Evolutionary conservation across 192 early-diverging fungal genomes (phyloP).

Genomic region (Paraglomus occultum): DNA sequence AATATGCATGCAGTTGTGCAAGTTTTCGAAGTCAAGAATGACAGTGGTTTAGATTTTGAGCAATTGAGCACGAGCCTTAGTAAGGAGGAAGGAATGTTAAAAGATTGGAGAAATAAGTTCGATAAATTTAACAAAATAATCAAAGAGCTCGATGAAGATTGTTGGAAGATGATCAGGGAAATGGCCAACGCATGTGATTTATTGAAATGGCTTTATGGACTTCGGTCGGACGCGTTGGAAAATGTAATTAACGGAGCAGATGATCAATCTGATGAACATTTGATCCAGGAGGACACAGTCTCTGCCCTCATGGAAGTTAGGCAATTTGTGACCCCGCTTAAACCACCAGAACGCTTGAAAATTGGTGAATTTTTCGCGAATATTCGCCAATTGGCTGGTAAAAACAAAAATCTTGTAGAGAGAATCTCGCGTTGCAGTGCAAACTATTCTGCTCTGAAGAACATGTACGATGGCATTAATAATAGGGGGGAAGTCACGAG

Average conservation of each 20-base stretch:
- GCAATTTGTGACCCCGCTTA: slow-evolving; percentile 22
- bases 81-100: not conserved
- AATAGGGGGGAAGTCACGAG: slow-evolving; percentile 27
- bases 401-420: not conserved
- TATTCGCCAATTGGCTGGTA: not conserved
- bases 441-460: slow-evolving; percentile 19
- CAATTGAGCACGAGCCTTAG: not conserved
- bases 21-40: not conserved
- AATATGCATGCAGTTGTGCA: not conserved
- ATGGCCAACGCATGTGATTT: slow-evolving; percentile 1
- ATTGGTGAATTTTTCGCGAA: not conserved
- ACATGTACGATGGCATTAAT: slow-evolving; percentile 22
- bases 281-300: slow-evolving; percentile 29
- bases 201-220: slow-evolving; percentile 9
- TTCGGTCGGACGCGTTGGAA: slow-evolving; percentile 25
- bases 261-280: slow-evolving; percentile 25
- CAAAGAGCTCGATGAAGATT: not conserved
- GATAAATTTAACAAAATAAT: not conserved
- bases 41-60: not conserved
- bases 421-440: slow-evolving; percentile 24
- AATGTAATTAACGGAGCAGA: slow-evolving; percentile 33
- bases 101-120: not conserved
- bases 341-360: not conserved
- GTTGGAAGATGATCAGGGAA: slow-evolving; percentile 20
- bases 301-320: slow-evolving; percentile 28